These are phyloP conservation scores for Fusarium sp. DNA, from an alignment of 2,329 filamentous ascomycete genomes.

Conservation along the genomic window DNA sequence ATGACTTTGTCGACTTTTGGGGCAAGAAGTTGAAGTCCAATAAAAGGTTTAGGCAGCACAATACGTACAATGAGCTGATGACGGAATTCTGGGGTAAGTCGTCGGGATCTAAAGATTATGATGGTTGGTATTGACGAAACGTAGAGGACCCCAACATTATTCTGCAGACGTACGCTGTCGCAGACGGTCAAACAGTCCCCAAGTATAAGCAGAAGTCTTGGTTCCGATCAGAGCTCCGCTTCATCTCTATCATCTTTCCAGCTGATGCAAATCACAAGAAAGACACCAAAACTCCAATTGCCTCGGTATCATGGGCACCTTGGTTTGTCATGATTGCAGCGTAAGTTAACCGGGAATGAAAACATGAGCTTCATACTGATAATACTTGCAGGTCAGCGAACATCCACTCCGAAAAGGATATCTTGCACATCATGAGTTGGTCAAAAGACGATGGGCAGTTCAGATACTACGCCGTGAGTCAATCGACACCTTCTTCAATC, in stretches of 20 bases:
- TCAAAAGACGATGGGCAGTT: not conserved
- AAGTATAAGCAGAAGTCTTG: not conserved
- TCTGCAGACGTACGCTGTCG: constrained; percentile 1
- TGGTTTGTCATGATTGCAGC: constrained; percentile 1
- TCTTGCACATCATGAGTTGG: constrained; percentile 6
- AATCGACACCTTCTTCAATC: not conserved
- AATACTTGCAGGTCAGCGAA: not conserved
- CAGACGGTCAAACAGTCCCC: not conserved
- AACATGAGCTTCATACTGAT: too few species aligned
- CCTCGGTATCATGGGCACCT: not conserved
- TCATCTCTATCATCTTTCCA: not conserved
- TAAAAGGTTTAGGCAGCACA: not conserved
- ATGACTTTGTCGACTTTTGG: not conserved
- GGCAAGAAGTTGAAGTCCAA: not conserved
- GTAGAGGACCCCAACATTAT: not conserved
- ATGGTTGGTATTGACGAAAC: not conserved
- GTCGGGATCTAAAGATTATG: too few species aligned
- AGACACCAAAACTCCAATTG: not conserved
- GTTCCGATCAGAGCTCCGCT: constrained; percentile 1
- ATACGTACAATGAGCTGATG: constrained; percentile 1
- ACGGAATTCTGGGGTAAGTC: not conserved
- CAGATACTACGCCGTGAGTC: constrained; percentile 1
- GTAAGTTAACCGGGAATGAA: not conserved
- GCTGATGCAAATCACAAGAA: not conserved
- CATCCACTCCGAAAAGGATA: not conserved